Evolutionary conservation across 441 rosid genomes (phyloP).

Genomic region (Eruca vesicaria): DNA sequence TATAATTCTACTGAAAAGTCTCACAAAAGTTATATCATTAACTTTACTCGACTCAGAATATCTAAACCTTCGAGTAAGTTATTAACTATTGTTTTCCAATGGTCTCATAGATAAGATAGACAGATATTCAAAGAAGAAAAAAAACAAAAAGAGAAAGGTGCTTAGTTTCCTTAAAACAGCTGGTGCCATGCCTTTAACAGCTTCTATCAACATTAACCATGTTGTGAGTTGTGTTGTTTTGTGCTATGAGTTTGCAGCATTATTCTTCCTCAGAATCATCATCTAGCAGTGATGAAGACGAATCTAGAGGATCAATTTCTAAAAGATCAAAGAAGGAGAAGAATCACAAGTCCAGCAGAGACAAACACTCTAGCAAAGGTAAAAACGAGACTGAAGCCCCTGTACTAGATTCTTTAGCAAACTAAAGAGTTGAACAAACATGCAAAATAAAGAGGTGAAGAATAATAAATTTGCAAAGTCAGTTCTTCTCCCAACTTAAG

Average conservation of each 20-base stretch:
- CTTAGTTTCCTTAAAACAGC: neutral
- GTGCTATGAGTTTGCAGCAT: too few species aligned
- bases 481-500: too few species aligned
- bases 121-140: slow-evolving; percentile 68
- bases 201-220: neutral
- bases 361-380: slow-evolving; percentile 46
- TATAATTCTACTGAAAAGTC: slow-evolving; percentile 66
- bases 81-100: slow-evolving; percentile 9
- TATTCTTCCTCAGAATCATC: too few species aligned
- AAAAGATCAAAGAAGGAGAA: slow-evolving; percentile 64
- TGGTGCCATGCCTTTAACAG: neutral
- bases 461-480: neutral
- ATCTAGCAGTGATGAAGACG: slow-evolving; percentile 1
- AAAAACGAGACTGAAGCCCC: slow-evolving; percentile 67
- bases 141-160: slow-evolving; percentile 90
- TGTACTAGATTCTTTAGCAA: slow-evolving; percentile 77
- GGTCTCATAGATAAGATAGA: slow-evolving; percentile 71
- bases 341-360: slow-evolving; percentile 51
- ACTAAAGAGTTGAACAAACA: slow-evolving; percentile 43
- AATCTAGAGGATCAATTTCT: slow-evolving; percentile 70
- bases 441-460: slow-evolving; percentile 43
- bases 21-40: slow-evolving; percentile 49
- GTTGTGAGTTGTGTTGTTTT: neutral
- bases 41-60: neutral
- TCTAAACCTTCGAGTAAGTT: slow-evolving; percentile 6